A percentile compares a stretch with the other conserved stretches of the same genome.
Conservation (phyloP, 208 protist genomes). For the Leishmania arabica region DNA sequence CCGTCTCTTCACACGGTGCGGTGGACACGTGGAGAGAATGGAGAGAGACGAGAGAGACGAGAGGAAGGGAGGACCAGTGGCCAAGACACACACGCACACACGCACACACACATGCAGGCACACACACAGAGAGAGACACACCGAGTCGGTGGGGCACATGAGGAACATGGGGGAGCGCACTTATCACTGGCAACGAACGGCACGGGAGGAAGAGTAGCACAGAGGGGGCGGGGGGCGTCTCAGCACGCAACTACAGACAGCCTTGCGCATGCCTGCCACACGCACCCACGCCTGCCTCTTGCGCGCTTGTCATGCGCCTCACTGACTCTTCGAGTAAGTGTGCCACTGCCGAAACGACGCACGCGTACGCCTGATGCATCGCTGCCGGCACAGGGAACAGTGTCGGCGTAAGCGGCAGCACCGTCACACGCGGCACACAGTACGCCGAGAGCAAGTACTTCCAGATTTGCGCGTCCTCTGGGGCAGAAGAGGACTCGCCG, state of each 20-base stretch:
- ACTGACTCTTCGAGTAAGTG: conserved; percentile 22
- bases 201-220: not conserved
- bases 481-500: not conserved
- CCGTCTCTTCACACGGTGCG: not conserved
- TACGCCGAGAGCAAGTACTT: not conserved
- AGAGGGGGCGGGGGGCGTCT: not conserved
- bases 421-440: conserved; percentile 35
- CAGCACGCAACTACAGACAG: not conserved
- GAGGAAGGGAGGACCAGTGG: not conserved
- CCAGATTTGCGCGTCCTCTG: not conserved
- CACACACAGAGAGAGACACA: not conserved
- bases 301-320: conserved; percentile 2
- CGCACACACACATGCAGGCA: not conserved
- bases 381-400: conserved; percentile 37
- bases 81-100: not conserved
- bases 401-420: conserved; percentile 43
- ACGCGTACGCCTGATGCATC: conserved; percentile 37
- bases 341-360: conserved; percentile 17
- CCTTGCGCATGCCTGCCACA: not conserved
- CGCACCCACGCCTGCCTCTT: not conserved
- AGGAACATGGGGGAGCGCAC: not conserved
- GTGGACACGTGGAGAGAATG: not conserved
- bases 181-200: not conserved
- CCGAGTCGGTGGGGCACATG: not conserved
- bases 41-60: no score